Evolutionary conservation across 129 eudicot species (phyloP).

Genomic region (Saposhnikovia divaricata): DNA sequence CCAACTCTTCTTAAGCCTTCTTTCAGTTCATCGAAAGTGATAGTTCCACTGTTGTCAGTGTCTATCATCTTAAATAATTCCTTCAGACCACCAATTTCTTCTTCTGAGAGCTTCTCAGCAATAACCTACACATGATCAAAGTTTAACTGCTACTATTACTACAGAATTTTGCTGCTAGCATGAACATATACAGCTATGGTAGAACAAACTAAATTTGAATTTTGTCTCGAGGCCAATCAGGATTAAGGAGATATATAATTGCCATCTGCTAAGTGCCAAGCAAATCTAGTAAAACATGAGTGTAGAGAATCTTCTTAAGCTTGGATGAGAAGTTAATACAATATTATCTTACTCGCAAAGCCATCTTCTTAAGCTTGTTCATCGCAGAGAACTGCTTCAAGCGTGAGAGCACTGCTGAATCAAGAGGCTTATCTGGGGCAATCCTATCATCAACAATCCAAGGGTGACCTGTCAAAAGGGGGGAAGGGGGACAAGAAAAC

Average conservation of each 20-base stretch:
- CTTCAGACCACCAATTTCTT: slow-evolving; percentile 90
- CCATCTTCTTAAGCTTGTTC: slow-evolving; percentile 98
- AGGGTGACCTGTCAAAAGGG: slow-evolving; percentile 62
- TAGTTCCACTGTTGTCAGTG: slow-evolving; percentile 80
- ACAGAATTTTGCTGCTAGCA: neutral
- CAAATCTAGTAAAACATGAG: neutral
- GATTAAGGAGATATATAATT: neutral
- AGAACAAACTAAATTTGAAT: neutral
- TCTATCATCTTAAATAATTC: slow-evolving; percentile 88
- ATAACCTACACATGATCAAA: slow-evolving; percentile 49
- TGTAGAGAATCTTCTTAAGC: neutral
- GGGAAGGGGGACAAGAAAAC: neutral
- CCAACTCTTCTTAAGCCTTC: slow-evolving; percentile 75
- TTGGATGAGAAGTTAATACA: neutral
- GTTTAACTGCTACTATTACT: neutral
- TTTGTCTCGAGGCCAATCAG: neutral
- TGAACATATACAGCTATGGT: neutral
- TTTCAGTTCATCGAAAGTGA: slow-evolving; percentile 86
- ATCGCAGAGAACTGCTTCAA: slow-evolving; percentile 90
- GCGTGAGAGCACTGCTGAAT: slow-evolving; percentile 89
- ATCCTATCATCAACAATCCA: slow-evolving; percentile 90
- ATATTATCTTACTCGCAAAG: slow-evolving; percentile 58
- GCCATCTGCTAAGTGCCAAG: neutral
- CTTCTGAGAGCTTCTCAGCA: slow-evolving; percentile 90
- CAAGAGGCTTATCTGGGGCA: slow-evolving; percentile 93